These are phyloP conservation scores for Cyclotella choctawhatcheeana DNA, from an alignment of 108 stramenopile species.

Conservation along the genomic window DNA sequence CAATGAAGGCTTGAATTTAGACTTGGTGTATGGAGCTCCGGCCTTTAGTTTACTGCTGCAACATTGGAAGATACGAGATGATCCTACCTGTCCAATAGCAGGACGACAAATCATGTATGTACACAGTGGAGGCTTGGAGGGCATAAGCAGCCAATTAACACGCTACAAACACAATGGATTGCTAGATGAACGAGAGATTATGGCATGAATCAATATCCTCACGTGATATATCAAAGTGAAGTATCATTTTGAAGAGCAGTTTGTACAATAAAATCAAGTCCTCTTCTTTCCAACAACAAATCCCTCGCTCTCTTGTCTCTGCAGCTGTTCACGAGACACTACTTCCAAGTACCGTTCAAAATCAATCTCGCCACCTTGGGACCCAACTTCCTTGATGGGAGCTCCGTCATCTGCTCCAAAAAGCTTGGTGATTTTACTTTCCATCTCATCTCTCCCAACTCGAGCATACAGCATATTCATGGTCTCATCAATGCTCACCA, in stretches of 20 bases:
- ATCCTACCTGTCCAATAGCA: conserved; percentile 50
- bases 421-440: conserved; percentile 52
- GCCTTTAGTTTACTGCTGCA: conserved; percentile 74
- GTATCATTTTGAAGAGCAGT: no score
- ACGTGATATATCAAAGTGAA: not conserved
- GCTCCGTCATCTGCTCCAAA: conserved; percentile 59
- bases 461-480: conserved; percentile 93
- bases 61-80: conserved; percentile 61
- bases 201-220: not conserved
- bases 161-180: conserved; percentile 88
- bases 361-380: conserved; percentile 78
- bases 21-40: conserved; percentile 85
- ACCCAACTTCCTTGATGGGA: conserved; percentile 73
- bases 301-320: no score
- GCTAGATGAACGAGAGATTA: conserved; percentile 47
- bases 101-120: conserved; percentile 86
- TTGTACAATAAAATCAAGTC: no score
- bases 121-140: conserved; percentile 93
- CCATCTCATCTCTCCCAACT: conserved; percentile 78
- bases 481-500: conserved; percentile 86
- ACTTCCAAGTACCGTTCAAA: conserved; percentile 69
- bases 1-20: conserved; percentile 63
- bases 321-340: conserved; percentile 75
- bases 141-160: conserved; percentile 83
- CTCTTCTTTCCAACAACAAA: no score